Percentiles rank a stretch among this genome's conserved stretches.
phyloP scores from a whole-genome alignment of 208 protist genomes.

The Jaenimonas drosophilae region DNA sequence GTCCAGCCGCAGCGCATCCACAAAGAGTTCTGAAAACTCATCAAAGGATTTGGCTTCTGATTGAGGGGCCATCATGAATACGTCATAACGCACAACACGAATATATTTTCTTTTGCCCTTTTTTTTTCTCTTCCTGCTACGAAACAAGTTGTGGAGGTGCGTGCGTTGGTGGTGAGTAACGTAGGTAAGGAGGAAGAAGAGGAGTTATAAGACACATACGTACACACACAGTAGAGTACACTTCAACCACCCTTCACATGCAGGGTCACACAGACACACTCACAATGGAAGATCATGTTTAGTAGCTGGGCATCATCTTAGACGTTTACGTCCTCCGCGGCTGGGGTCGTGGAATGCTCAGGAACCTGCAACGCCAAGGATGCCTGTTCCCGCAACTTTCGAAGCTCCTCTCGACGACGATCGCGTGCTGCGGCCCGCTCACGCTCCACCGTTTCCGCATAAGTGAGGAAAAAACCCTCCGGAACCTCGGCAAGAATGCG shows the following conservation, averaged over 20 bases:
- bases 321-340: too few species aligned
- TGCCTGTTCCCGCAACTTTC: slow-evolving; percentile 17
- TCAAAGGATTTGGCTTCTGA: slow-evolving; percentile 2
- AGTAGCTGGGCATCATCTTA: too few species aligned
- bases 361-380: neutral
- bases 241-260: too few species aligned
- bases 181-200: neutral
- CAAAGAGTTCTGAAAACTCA: slow-evolving; percentile 7
- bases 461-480: slow-evolving; percentile 55
- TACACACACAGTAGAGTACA: slow-evolving; percentile 1
- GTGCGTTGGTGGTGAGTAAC: too few species aligned
- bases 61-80: neutral
- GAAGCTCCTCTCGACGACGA: slow-evolving; percentile 28
- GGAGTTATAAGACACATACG: neutral
- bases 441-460: slow-evolving; percentile 46
- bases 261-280: too few species aligned
- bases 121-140: too few species aligned
- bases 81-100: too few species aligned
- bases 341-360: too few species aligned
- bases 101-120: too few species aligned
- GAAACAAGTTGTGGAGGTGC: too few species aligned
- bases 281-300: too few species aligned
- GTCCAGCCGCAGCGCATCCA: slow-evolving; percentile 16
- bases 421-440: slow-evolving; percentile 23
- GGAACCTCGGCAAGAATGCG: slow-evolving; percentile 62